Base-by-base conservation (phyloP, 1,139 yeast genomes). In the Blastobotrys capitulatus region DNA sequence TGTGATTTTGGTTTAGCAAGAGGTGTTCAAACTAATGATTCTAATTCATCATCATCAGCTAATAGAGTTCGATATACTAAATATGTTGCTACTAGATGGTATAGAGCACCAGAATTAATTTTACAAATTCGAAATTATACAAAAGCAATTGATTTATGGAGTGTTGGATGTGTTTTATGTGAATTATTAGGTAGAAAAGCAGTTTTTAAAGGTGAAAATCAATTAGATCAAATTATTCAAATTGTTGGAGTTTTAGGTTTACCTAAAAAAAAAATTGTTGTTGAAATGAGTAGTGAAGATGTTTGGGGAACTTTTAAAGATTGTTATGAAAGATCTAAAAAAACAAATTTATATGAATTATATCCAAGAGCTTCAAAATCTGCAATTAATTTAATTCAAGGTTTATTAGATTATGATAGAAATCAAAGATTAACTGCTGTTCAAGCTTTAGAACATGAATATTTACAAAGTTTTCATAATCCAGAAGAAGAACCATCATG, bases 31-130 rank as follows among this genome's bases (percentile, higher is more conserved):
- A 38, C 46, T 18, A 48, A 51, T 27, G 36, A 39, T 37, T 38
- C 34, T 2, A n/a, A n/a, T n/a, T 15, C 25, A 18, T 27, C 22
- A 6, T 7, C 15, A 7, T 22, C 25, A 16, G 42, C 42, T 25
- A 16, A 12, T n/a, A 47, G 45, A 15, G 45, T 40, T 13, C 32
- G 34, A 20, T 48, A 73, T 73, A 89, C 97, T 3, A 82, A 82
- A 57, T 89, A 89, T 60, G 97, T 90, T 16, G 97, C 97, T 2
- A 90, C 97, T 0, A 71, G 97, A 53, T 90, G 96, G 96, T 90
- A 90, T 63, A 71, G 97, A 48, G 97, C 97, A 0, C 97, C 97
- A 0, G 97, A 90, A 62, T 73, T 90, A 50, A 80, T 89, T 54
- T 71, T 89, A 51, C 79, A 86, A 20, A 76, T 77, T 46, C 74